Conservation (phyloP, 2,329 filamentous ascomycete genomes). For the Phialophora chinensis region DNA sequence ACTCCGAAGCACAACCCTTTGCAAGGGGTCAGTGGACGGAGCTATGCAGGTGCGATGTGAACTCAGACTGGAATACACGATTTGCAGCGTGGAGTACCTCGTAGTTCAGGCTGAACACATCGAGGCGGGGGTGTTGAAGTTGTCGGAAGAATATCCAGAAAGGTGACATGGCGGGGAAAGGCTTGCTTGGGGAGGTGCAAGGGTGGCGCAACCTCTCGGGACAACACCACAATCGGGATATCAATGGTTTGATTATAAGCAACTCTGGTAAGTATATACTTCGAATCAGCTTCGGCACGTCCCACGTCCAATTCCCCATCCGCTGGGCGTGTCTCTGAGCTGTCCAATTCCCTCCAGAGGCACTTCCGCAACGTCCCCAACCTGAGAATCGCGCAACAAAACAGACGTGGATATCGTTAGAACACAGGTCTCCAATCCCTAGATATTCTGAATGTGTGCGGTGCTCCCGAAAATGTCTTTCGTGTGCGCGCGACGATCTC, state of each 20-base stretch:
- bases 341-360: not conserved
- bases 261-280: slow-evolving; percentile 15
- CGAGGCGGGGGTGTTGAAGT: not conserved
- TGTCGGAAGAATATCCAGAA: not conserved
- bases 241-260: slow-evolving; percentile 15
- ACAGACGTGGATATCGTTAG: slow-evolving; percentile 33
- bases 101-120: not conserved
- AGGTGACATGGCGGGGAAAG: not conserved
- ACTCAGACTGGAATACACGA: not conserved
- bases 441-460: slow-evolving; percentile 16
- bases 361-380: slow-evolving; percentile 6
- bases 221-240: not conserved
- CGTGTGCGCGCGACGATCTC: slow-evolving; percentile 3
- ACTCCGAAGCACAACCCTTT: not conserved
- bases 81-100: not conserved
- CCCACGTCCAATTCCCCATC: not conserved
- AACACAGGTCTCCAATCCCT: slow-evolving; percentile 25
- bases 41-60: not conserved
- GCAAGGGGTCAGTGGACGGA: not conserved
- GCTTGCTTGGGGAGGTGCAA: not conserved
- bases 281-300: not conserved
- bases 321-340: not conserved
- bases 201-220: not conserved
- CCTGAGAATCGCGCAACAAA: slow-evolving; percentile 14
- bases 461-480: slow-evolving; percentile 10